Base-by-base conservation (phyloP, 495 filamentous ascomycete genomes). In the Trichoderma orchidacearum region DNA sequence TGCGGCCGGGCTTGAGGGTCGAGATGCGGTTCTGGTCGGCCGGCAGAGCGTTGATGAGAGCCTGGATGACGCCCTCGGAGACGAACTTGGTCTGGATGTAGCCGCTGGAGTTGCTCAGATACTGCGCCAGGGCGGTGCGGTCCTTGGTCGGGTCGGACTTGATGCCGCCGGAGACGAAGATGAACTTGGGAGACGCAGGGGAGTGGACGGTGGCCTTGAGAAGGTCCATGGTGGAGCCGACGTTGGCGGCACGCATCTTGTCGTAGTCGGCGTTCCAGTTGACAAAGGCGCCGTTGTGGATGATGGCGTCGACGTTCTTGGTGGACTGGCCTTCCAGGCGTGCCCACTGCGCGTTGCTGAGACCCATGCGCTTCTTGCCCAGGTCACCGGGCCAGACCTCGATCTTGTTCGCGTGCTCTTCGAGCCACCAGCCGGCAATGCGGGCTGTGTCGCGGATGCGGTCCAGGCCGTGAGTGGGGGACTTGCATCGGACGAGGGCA, bases 91-190 rank as follows among this genome's bases (percentile, higher is more conserved):
- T 30, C 51, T 53, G 51, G 30, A 12, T 53, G 18, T 53, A 53
- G 2, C 51, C 51, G 2, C 7, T 53, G 2, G 9, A 18, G 15
- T 53, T 53, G 51, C n/a, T 6, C 3, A 53, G 30, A 21, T 53
- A 34, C 28, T 30, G 51, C 12, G 28, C 51, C 11, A 53, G 27
- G 18, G 6, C n/a, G 3, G 51, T 34, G 30, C 51, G 51, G n/a
- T 53, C 51, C 4, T 6, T 30, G 6, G n/a, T 34, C 12, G 51
- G 29, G 5, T 30, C 51, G 27, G 18, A 12, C 9, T 17, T 53
- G 18, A 53, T 53, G 17, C 51, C 51, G n/a, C 51, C 51, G 15
- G 51, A 53, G 30, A 53, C 51, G 30, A 53, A 53, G 51, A 53
- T 9, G 28, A 53, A 53, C 7, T 34, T 30, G 15, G 51, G 51